Evolutionary conservation across 2,329 filamentous ascomycete genomes (phyloP), one percentile per base, ranked within the genome.

Genomic region (Talaromyces sp.): DNA sequence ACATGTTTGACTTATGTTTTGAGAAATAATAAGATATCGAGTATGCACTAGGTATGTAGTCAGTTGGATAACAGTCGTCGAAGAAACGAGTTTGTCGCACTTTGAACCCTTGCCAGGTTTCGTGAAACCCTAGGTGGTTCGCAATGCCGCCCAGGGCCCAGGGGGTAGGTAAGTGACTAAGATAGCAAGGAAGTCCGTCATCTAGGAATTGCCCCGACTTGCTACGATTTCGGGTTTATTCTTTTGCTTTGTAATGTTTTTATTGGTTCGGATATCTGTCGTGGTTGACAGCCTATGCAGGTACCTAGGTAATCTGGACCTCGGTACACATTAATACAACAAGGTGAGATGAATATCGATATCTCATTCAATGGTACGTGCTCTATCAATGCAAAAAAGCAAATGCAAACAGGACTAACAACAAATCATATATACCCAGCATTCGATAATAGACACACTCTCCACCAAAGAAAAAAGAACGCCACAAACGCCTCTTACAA

Each of bases 401-500:
- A 1, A 15, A 59, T 19, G 34, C 22, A 58, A 25, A 17, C 19
- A 40, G 31, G n/a, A 29, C 36, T 10, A 27, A 29, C 36, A 11
- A 58, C 15, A 8, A 27, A 7, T 31, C 36, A 29, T 19, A 29
- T 31, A 15, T 29, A 19, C 38, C 36, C 22, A 29, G 22, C 7
- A 1, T 43, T 25, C 34, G 22, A 40, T 13, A 19, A 29, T n/a
- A n/a, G n/a, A n/a, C n/a, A n/a, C n/a, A n/a, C n/a, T n/a, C n/a
- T n/a, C n/a, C n/a, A n/a, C 7, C 15, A 29, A 2, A 11, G 8
- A 45, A 59, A 1, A 13, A 31, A 45, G 25, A 59, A 59, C 56
- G 56, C 56, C 56, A 58, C 19, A 27, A 59, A 59, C 27, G 36
- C 56, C 56, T 27, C 29, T 27, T 58, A 13, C 40, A 47, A 47